Conservation (phyloP, 768 basidiomycete genomes). For the Amanita exitialis region DNA sequence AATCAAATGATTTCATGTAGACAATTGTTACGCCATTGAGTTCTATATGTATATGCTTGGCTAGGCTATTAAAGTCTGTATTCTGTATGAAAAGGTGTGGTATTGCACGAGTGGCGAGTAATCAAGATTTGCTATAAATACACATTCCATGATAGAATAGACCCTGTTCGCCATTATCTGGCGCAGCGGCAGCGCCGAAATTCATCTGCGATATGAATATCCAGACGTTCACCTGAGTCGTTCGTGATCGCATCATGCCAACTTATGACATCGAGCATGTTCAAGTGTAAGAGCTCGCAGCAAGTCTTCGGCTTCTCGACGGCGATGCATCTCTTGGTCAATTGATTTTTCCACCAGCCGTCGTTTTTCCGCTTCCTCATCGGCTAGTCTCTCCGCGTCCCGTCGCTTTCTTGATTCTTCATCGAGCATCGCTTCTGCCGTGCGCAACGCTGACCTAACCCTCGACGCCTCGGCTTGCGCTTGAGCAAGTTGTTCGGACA, state of each 20-base stretch:
- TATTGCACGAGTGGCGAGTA: slow-evolving; percentile 1
- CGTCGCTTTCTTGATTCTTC: slow-evolving; percentile 47
- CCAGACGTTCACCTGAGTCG: background rate
- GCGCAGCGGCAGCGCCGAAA: background rate
- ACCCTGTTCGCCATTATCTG: background rate
- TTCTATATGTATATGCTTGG: slow-evolving; percentile 9
- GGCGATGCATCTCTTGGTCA: slow-evolving; percentile 12
- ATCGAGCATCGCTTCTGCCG: slow-evolving; percentile 48
- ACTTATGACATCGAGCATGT: background rate
- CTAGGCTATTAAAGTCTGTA: no score
- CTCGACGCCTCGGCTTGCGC: slow-evolving; percentile 52
- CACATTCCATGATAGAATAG: background rate
- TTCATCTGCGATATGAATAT: background rate
- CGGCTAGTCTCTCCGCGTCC: slow-evolving; percentile 44
- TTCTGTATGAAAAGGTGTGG: background rate
- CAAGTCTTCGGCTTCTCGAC: slow-evolving; percentile 19
- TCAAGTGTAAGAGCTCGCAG: slow-evolving; percentile 10
- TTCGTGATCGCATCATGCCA: background rate
- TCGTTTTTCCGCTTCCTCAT: slow-evolving; percentile 38
- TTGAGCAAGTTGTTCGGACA: slow-evolving; percentile 63
- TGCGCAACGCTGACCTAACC: slow-evolving; percentile 41
- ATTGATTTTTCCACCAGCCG: slow-evolving; percentile 38
- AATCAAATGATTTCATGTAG: no score
- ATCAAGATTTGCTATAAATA: background rate
- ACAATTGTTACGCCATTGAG: no score